A percentile compares a stretch with the other conserved stretches of the same genome.
Conservation (phyloP, 2,329 filamentous ascomycete species). For the Aureobasidium namibiae region DNA sequence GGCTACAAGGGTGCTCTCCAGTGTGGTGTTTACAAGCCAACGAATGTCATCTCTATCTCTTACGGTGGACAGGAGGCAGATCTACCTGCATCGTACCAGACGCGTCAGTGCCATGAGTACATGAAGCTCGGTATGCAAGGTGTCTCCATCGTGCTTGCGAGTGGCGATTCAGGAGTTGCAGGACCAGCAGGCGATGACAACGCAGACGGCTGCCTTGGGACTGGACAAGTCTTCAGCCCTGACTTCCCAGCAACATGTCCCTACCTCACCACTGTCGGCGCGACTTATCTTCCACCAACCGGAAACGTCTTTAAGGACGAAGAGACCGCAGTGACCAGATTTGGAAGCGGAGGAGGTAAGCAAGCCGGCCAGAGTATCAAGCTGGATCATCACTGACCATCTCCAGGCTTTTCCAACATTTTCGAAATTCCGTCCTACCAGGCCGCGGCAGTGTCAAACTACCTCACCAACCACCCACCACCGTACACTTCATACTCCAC, state of each 20-base stretch:
- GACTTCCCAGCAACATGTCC: constrained; percentile 40
- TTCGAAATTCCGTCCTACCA: constrained; percentile 30
- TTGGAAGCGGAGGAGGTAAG: constrained; percentile 31
- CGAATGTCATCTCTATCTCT: constrained; percentile 51
- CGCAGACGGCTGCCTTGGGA: constrained; percentile 34
- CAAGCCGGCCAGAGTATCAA: background rate
- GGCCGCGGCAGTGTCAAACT: constrained; percentile 28
- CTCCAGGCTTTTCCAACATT: constrained; percentile 26
- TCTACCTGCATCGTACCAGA: constrained; percentile 50
- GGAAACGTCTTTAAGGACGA: constrained; percentile 25
- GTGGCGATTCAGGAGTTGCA: constrained; percentile 53
- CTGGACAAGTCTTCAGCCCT: constrained; percentile 36
- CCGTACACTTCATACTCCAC: constrained; percentile 21
- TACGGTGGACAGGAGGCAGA: constrained; percentile 53
- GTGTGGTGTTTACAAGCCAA: constrained; percentile 42
- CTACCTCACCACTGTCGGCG: constrained; percentile 35
- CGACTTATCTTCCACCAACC: constrained; percentile 30
- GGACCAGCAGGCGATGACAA: constrained; percentile 38
- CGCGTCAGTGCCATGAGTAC: constrained; percentile 54
- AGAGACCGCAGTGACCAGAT: constrained; percentile 33
- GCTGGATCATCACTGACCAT: background rate
- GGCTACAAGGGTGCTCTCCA: constrained; percentile 42
- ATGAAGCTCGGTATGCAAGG: constrained; percentile 57
- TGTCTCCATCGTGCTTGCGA: constrained; percentile 52
- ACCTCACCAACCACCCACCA: constrained; percentile 24